Conservation (phyloP, 2,329 filamentous ascomycete genomes). For the Fusarium papillatum region DNA sequence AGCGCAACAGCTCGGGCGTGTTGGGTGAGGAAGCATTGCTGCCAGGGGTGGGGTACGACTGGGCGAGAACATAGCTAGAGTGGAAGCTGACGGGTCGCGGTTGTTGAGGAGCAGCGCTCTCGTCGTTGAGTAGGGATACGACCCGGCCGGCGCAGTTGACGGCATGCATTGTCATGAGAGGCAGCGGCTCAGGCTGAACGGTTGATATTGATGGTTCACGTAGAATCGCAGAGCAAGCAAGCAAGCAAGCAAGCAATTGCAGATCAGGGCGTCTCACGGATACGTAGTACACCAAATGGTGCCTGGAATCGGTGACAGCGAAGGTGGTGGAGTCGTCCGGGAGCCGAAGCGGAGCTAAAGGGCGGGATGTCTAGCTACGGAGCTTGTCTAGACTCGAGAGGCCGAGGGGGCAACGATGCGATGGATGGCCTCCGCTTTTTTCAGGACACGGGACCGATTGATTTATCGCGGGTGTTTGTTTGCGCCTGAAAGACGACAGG, state of each 20-base stretch:
- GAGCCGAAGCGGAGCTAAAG: slow-evolving; percentile 19
- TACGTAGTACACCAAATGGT: slow-evolving; percentile 8
- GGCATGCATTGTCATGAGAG: slow-evolving; percentile 61
- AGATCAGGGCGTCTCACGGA: not conserved
- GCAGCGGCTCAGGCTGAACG: slow-evolving; percentile 1
- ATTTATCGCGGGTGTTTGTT: slow-evolving; percentile 31
- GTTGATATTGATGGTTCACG: not conserved
- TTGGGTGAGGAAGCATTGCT: slow-evolving; percentile 61
- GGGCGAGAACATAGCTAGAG: slow-evolving; percentile 49
- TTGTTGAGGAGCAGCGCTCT: slow-evolving; percentile 43
- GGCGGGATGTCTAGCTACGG: slow-evolving; percentile 33
- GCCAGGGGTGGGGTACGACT: slow-evolving; percentile 52
- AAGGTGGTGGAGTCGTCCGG: slow-evolving; percentile 21
- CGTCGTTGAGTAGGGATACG: slow-evolving; percentile 73
- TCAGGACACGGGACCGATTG: slow-evolving; percentile 32
- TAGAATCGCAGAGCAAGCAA: not conserved
- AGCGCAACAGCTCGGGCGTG: slow-evolving; percentile 70
- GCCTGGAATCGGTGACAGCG: slow-evolving; percentile 25
- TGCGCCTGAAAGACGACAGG: slow-evolving; percentile 30
- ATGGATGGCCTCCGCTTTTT: slow-evolving; percentile 34
- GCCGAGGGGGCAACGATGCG: slow-evolving; percentile 12
- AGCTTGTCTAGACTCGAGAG: slow-evolving; percentile 28
- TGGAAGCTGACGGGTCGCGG: slow-evolving; percentile 49
- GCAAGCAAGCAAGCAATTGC: not conserved
- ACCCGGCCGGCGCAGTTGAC: slow-evolving; percentile 69